These are phyloP conservation scores for Podaxis sp. DNA, from an alignment of 768 basidiomycete genomes.

Conservation along the genomic window DNA sequence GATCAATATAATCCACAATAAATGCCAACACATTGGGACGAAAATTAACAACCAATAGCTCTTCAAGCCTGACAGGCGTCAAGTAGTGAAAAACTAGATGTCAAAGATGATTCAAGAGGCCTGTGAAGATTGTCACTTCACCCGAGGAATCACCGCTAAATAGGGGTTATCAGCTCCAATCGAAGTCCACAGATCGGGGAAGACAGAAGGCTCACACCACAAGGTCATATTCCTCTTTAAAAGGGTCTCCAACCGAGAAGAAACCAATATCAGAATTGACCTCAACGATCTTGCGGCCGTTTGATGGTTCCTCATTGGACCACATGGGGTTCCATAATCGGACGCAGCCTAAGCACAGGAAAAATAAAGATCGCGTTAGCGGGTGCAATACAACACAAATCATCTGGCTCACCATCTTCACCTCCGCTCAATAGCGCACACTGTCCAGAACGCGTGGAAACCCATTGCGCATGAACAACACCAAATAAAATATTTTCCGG, in stretches of 20 bases:
- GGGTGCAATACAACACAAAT: not conserved
- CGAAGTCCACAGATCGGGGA: not conserved
- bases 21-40: not conserved
- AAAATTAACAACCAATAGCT: not conserved
- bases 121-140: conserved; percentile 45
- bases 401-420: conserved; percentile 10
- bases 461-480: conserved; percentile 5
- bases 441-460: conserved; percentile 10
- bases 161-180: not conserved
- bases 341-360: conserved; percentile 53
- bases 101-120: conserved; percentile 13
- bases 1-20: conserved; percentile 1
- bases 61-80: not conserved
- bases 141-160: conserved; percentile 51
- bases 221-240: conserved; percentile 50
- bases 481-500: conserved; percentile 2
- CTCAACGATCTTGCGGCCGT: conserved; percentile 52
- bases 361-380: not conserved
- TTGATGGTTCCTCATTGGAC: conserved; percentile 34
- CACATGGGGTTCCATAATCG: conserved; percentile 62
- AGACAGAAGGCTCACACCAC: conserved; percentile 49
- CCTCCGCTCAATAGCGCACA: conserved; percentile 9
- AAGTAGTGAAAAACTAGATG: not conserved
- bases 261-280: conserved; percentile 55
- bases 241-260: conserved; percentile 60